Conservation (phyloP, 331 rosid species). For the Cydonia oblonga region DNA sequence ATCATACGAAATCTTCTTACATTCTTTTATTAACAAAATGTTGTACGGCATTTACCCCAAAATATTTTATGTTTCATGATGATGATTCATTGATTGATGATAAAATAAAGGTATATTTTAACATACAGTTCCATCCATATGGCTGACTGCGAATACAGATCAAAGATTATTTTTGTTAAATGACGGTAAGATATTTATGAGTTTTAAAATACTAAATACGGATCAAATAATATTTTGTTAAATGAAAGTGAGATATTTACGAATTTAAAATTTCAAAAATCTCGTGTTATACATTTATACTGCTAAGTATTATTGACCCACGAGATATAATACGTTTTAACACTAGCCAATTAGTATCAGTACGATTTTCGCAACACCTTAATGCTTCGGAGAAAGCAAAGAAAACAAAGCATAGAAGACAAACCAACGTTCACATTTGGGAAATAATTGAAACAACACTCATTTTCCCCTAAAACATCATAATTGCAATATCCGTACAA, state of each 20-base stretch:
- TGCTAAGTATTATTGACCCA: not conserved
- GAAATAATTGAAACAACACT: not conserved
- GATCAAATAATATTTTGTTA: too few relatives aligned
- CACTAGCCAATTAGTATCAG: not conserved
- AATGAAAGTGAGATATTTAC: too few relatives aligned
- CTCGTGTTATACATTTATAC: too few relatives aligned
- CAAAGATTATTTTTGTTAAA: too few relatives aligned
- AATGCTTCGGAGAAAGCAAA: too few relatives aligned
- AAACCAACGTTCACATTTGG: conserved; percentile 2
- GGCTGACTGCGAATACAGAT: not conserved
- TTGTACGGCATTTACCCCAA: not conserved
- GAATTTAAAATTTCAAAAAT: too few relatives aligned
- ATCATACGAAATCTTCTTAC: not conserved
- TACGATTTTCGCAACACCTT: too few relatives aligned
- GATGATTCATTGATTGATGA: not conserved
- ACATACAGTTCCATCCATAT: not conserved
- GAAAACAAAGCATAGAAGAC: not conserved
- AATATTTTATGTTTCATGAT: too few relatives aligned
- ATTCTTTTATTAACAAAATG: not conserved
- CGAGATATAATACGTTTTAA: too few relatives aligned
- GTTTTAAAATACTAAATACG: too few relatives aligned
- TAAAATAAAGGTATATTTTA: not conserved
- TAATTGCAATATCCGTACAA: not conserved
- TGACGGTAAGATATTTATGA: too few relatives aligned
- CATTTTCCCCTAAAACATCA: not conserved